Evolutionary conservation across 2,329 filamentous ascomycete genomes (phyloP), one percentile per base, ranked within the genome.

Genomic region (Byssothecium circinans): DNA sequence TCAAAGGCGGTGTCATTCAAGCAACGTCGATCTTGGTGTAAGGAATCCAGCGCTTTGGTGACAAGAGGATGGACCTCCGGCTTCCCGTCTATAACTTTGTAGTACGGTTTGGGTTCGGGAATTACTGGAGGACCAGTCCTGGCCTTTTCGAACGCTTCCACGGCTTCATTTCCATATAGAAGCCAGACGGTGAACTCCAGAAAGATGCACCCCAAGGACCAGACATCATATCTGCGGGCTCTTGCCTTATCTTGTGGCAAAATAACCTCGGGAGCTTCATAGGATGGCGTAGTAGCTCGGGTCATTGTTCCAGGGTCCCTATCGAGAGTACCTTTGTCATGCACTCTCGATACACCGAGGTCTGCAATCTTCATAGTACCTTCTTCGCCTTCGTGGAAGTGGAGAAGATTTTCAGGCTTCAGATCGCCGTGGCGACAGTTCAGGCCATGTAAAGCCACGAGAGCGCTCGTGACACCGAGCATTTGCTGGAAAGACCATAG

Each of bases 341-440:
- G 50, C 19, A 23, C 7, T 36, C 41, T 37, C 2, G 47, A 45
- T 2, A 54, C 18, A 2, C 51, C 48, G 6, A 50, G 35, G 23
- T 54, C 51, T 17, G 47, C 51, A 38, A 49, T 36, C 10, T 48
- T 38, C 10, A 52, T 27, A 17, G 25, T 25, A 11, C 29, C 39
- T 18, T 42, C 38, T 6, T 29, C 18, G 4, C 2, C 14, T 17
- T 18, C 18, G 12, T n/a, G 20, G 35, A 54, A 54, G 25, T 39
- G 40, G 14, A 54, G 46, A n/a, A 54, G 47, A 32, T 54, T 54
- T 8, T 52, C 52, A 4, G 52, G 52, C 38, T 54, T 54, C n/a
- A 54, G 27, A 35, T 54, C 52, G 12, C 52, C 52, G 23, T 54
- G 52, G 8, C 51, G 51, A 20, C 30, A 41, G 22, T 50, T 53